Percentiles rank a stretch among this genome's conserved stretches.
Conservation (phyloP, 768 basidiomycete species). For the Boletus rufocinnamomeus region DNA sequence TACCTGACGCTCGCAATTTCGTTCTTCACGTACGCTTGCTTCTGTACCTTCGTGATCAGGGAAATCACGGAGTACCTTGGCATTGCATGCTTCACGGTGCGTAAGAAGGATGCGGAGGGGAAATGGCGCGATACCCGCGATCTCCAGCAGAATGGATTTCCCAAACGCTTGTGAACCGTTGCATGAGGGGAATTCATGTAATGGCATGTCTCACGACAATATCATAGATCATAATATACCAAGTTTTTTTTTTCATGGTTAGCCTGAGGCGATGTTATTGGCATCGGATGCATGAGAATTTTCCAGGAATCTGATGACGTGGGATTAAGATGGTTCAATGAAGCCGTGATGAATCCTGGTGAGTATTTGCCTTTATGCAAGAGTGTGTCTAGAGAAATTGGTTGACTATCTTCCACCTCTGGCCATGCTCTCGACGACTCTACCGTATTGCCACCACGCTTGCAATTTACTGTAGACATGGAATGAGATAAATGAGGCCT, state of each 20-base stretch:
- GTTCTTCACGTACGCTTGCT: constrained; percentile 69
- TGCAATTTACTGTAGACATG: no score
- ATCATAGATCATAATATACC: constrained; percentile 5
- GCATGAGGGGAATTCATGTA: neutral
- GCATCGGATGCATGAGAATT: neutral
- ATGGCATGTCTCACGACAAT: constrained; percentile 1
- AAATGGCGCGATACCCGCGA: constrained; percentile 50
- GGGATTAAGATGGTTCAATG: no score
- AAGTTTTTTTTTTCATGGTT: neutral
- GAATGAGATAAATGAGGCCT: no score
- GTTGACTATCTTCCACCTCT: no score
- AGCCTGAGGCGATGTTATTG: neutral
- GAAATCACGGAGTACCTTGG: constrained; percentile 92
- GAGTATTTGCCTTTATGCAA: no score
- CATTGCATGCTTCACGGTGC: constrained; percentile 92
- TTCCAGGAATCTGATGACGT: no score
- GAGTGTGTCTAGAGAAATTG: no score
- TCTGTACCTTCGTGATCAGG: constrained; percentile 78
- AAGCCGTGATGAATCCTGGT: no score
- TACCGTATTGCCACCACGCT: no score
- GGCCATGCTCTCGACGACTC: no score
- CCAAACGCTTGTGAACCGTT: constrained; percentile 22
- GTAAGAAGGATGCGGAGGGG: constrained; percentile 75
- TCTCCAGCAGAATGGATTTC: constrained; percentile 28
- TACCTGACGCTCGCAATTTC: constrained; percentile 69